Percentiles rank a stretch among this genome's conserved stretches.
phyloP scores from a whole-genome alignment of 2,329 filamentous ascomycete species.

The Colletotrichum neosansevieriae region DNA sequence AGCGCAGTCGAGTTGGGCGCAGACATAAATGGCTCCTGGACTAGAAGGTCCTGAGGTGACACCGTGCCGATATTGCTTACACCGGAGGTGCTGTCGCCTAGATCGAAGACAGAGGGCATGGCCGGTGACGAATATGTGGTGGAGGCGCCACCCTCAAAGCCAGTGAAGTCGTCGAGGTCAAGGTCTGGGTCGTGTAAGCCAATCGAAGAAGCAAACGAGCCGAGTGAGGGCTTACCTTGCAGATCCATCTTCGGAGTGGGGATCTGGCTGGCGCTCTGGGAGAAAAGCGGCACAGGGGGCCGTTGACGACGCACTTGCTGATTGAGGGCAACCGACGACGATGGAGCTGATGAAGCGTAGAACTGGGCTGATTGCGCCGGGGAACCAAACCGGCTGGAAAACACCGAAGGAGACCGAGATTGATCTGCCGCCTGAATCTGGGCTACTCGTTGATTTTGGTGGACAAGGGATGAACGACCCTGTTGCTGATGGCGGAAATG shows the following conservation, averaged over 20 bases:
- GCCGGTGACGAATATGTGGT: constrained; percentile 67
- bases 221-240: constrained; percentile 59
- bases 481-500: constrained; percentile 58
- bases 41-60: constrained; percentile 84
- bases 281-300: constrained; percentile 80
- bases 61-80: constrained; percentile 75
- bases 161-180: constrained; percentile 69
- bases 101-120: constrained; percentile 63
- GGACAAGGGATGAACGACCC: constrained; percentile 47
- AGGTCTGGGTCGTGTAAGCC: constrained; percentile 42
- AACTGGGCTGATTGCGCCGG: constrained; percentile 62
- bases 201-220: constrained; percentile 28
- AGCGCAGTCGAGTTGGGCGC: constrained; percentile 85
- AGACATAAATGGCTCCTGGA: constrained; percentile 77
- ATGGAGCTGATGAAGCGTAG: constrained; percentile 76
- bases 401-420: constrained; percentile 64
- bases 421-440: constrained; percentile 71
- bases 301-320: constrained; percentile 63
- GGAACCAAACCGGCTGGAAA: constrained; percentile 68
- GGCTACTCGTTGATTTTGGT: constrained; percentile 69
- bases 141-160: constrained; percentile 64
- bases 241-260: constrained; percentile 66
- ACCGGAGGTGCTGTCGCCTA: constrained; percentile 62
- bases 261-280: constrained; percentile 68
- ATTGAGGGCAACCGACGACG: constrained; percentile 69